phyloP scores from a whole-genome alignment of 2,329 filamentous ascomycete genomes.

The Dactylellina haptotyla region DNA sequence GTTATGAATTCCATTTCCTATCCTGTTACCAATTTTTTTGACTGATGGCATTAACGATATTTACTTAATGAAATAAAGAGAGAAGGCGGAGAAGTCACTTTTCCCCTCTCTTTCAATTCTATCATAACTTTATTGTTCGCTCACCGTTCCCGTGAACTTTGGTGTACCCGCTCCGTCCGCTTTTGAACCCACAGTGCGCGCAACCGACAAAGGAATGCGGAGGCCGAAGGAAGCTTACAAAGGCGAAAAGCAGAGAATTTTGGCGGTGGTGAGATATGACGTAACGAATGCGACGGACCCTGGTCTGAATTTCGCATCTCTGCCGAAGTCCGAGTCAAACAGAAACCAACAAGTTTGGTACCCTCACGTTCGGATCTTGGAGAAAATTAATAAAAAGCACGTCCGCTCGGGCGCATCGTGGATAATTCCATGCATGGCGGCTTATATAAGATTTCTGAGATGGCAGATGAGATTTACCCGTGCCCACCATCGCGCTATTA shows the following conservation, averaged over 20 bases:
- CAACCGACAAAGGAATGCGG: neutral
- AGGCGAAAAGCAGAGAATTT: neutral
- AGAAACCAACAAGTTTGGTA: neutral
- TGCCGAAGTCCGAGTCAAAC: constrained; percentile 15
- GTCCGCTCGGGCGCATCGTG: too few species aligned
- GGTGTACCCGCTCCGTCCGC: too few species aligned
- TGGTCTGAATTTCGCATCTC: constrained; percentile 12
- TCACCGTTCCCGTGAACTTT: neutral
- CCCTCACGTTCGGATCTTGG: neutral
- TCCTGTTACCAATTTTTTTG: neutral
- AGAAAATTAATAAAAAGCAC: neutral
- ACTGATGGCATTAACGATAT: constrained; percentile 10
- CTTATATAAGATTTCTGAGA: too few species aligned
- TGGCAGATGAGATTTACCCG: too few species aligned
- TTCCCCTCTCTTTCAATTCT: neutral
- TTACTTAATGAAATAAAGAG: constrained; percentile 33
- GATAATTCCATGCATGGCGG: too few species aligned
- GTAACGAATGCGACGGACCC: constrained; percentile 34
- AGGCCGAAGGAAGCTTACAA: neutral
- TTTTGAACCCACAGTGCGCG: too few species aligned
- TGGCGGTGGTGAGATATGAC: constrained; percentile 43
- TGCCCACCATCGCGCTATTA: too few species aligned
- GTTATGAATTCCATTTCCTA: neutral
- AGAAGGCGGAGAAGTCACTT: neutral
- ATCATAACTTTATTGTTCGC: neutral